Percentiles rank a stretch among this genome's conserved stretches.
phyloP scores from a whole-genome alignment of 768 basidiomycete species.

The Tephrocybe sp. region DNA sequence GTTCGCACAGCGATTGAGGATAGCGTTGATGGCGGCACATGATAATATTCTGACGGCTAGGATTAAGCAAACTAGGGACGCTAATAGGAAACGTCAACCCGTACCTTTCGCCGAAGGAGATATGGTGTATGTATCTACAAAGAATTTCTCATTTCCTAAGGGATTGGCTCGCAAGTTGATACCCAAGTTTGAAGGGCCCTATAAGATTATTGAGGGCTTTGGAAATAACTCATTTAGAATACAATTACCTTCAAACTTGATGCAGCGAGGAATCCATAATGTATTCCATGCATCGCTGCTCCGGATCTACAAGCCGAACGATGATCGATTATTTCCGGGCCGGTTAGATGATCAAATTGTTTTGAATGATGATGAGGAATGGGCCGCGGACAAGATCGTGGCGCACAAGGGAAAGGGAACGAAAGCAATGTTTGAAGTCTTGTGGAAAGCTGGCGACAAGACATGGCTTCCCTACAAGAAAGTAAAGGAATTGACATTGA shows the following conservation, averaged over 20 bases:
- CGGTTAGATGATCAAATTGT: too few species aligned
- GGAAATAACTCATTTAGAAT: not conserved
- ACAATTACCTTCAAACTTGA: conserved; percentile 14
- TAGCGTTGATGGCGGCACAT: too few species aligned
- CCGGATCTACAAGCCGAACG: conserved; percentile 25
- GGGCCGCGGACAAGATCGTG: too few species aligned
- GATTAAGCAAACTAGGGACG: not conserved
- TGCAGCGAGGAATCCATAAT: conserved; percentile 13
- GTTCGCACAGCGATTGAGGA: not conserved
- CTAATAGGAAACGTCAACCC: too few species aligned
- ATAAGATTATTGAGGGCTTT: too few species aligned
- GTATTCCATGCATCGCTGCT: too few species aligned
- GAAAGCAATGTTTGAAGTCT: too few species aligned
- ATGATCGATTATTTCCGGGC: not conserved
- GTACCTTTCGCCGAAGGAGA: too few species aligned
- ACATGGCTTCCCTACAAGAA: not conserved
- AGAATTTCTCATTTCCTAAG: not conserved
- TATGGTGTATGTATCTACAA: too few species aligned
- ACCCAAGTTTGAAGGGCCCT: not conserved
- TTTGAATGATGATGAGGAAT: not conserved
- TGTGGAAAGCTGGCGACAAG: not conserved
- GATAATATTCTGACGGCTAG: not conserved
- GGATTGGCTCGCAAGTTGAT: not conserved
- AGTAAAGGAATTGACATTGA: not conserved
- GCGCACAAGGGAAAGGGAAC: too few species aligned